Conservation (phyloP, 257 asterid genomes). For the Pogostemon cablin region DNA sequence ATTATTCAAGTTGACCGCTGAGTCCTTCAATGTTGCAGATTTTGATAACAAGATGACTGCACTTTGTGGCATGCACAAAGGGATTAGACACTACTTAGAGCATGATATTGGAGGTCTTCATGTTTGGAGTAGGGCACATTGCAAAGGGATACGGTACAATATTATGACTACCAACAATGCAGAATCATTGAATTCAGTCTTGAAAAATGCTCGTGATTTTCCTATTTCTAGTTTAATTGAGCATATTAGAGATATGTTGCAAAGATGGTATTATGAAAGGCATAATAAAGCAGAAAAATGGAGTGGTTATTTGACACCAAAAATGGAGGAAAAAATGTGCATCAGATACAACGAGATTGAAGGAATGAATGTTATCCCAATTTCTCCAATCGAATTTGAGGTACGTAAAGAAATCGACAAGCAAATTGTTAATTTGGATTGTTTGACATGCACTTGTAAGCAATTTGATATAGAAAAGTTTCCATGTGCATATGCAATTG, state of each 20-base stretch:
- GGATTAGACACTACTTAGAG: background rate
- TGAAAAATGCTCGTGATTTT: background rate
- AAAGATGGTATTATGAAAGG: background rate
- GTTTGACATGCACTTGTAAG: background rate
- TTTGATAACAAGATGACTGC: background rate
- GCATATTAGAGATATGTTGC: background rate
- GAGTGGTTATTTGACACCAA: background rate
- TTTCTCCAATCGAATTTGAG: background rate
- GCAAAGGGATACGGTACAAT: background rate
- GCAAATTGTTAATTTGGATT: background rate
- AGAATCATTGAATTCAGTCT: background rate
- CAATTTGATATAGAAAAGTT: background rate
- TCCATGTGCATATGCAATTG: background rate
- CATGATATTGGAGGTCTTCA: conserved; percentile 1
- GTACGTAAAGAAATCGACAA: background rate
- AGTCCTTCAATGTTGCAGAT: background rate
- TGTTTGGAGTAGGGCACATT: background rate
- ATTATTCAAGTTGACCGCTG: background rate
- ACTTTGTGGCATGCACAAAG: background rate
- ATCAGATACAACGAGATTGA: background rate
- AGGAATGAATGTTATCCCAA: background rate
- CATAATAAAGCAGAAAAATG: background rate
- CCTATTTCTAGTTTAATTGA: background rate
- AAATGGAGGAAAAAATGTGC: background rate
- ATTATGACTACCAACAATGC: background rate